Conservation (phyloP, 305 asterid species). For the Fraxinus sp. region DNA sequence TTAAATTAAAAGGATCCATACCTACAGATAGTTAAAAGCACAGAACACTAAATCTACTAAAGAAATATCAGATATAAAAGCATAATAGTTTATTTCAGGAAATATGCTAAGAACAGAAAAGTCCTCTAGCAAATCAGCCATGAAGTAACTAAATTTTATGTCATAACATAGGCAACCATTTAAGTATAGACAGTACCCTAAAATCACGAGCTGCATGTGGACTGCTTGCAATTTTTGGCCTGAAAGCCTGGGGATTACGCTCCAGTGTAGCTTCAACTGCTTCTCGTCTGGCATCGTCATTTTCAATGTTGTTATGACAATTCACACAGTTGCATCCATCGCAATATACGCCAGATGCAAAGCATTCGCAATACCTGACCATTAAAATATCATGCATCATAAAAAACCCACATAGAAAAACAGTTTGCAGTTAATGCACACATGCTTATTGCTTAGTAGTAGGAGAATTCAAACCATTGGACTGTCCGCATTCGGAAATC, state of each 20-base stretch:
- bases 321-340: conserved; percentile 94
- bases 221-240: conserved; percentile 95
- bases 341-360: conserved; percentile 90
- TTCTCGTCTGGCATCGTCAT: conserved; percentile 83
- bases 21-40: neutral
- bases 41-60: neutral
- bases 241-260: conserved; percentile 94
- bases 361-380: conserved; percentile 91
- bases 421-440: neutral
- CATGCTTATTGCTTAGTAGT: neutral
- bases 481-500: neutral
- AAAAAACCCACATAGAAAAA: neutral
- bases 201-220: conserved; percentile 83
- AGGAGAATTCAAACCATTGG: neutral
- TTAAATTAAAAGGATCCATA: neutral
- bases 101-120: neutral
- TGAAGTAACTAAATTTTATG: neutral
- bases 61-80: neutral
- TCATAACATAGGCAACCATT: neutral
- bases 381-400: conserved; percentile 27
- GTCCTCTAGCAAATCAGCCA: neutral
- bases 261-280: conserved; percentile 93
- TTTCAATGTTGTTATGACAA: conserved; percentile 85
- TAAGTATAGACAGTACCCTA: conserved; percentile 53
- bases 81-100: neutral